Evolutionary conservation across 78 protist species (phyloP), one percentile per base, ranked within the genome.

Genomic region (Isochrysis galbana): DNA sequence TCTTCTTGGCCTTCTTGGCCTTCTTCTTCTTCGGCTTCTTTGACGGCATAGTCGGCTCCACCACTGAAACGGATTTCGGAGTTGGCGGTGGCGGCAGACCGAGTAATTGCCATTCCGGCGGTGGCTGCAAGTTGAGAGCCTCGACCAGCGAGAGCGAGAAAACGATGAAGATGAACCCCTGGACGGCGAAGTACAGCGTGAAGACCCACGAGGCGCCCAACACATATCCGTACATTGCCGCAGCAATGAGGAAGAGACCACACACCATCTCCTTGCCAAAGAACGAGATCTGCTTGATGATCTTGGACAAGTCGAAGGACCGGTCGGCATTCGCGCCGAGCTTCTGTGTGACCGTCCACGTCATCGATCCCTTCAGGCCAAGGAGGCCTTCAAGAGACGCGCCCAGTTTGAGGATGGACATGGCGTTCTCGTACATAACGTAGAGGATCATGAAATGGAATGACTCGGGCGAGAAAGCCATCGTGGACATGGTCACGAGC

Each of bases 351-450:
- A 72, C 82, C 42, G 82, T 72, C 82, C 82, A 72, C 42, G 42
- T 34, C 82, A 72, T 72, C 42, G 82, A 5, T 38, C 82, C 82
- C 19, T 72, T 36, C n/a, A 72, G 82, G 82, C 82, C 82, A 23
- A 72, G 82, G 32, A 72, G 82, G n/a, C 82, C 82, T 42, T 72
- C 82, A 23, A 72, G 82, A 0, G 82, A 72, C 21, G 82, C 82
- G 82, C 82, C 82, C 42, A 72, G 82, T 42, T 72, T 72, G 42
- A 72, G 82, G 42, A 72, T 72, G n/a, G 44, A 36, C 82, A 72
- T 72, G n/a, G 82, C 82, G 82, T 72, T 72, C 82, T 72, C 82
- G 82, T 72, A 72, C 82, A 72, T 72, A 17, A 72, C 82, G 82
- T 72, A 72, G 42, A 72, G 0, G 82, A 72, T 72, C 82, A 72